Evolutionary conservation across 768 basidiomycete genomes (phyloP).

Genomic region (Podaxis mareebaensis): DNA sequence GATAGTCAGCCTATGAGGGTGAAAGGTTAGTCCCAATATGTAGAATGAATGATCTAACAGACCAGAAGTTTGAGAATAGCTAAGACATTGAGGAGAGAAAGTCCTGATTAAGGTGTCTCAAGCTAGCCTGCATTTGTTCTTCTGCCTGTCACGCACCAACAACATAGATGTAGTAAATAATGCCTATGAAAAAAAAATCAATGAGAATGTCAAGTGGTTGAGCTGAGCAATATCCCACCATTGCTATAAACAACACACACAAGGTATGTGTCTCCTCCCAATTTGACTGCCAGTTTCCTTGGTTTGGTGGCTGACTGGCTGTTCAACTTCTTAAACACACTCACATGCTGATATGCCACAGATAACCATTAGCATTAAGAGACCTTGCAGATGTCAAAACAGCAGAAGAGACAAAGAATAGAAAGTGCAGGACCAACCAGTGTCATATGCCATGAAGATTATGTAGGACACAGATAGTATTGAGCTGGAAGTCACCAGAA

Average conservation of each 20-base stretch:
- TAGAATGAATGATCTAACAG: not conserved
- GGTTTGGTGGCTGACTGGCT: too few species aligned
- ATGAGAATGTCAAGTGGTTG: too few species aligned
- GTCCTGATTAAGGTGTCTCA: not conserved
- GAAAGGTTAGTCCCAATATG: not conserved
- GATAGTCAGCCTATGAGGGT: not conserved
- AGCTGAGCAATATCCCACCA: not conserved
- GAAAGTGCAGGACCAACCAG: not conserved
- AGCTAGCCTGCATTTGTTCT: too few species aligned
- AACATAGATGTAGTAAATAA: conserved; percentile 2
- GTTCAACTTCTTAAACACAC: not conserved
- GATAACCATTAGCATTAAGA: conserved; percentile 3
- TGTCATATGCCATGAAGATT: conserved; percentile 8
- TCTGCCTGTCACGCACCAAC: not conserved
- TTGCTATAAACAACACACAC: conserved; percentile 6
- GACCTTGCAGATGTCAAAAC: not conserved
- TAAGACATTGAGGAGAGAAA: conserved; percentile 9
- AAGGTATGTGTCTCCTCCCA: not conserved
- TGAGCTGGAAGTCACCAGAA: not conserved
- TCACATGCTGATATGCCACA: conserved; percentile 4
- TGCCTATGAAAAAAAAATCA: not conserved
- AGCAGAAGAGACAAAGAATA: not conserved
- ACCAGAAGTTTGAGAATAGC: conserved; percentile 3
- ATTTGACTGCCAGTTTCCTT: not conserved
- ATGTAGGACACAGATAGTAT: not conserved